Conservation (phyloP, 495 filamentous ascomycete genomes). For the Podospora sp. region DNA sequence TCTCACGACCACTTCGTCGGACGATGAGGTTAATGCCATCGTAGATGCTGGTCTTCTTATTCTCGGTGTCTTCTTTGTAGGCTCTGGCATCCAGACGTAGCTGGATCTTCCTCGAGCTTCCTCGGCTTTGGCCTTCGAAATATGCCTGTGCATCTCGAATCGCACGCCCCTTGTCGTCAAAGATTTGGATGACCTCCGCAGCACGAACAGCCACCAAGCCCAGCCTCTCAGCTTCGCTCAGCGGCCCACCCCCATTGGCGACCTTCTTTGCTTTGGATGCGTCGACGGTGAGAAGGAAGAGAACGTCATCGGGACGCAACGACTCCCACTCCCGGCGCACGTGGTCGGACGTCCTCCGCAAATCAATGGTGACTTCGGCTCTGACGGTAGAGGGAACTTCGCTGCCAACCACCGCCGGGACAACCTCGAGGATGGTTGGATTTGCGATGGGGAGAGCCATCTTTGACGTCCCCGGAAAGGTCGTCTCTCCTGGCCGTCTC, state of each 20-base stretch:
- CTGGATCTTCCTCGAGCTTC: conserved; percentile 67
- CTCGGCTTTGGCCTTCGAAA: conserved; percentile 46
- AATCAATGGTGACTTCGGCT: conserved; percentile 87
- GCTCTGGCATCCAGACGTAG: conserved; percentile 78
- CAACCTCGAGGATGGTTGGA: conserved; percentile 85
- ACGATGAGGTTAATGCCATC: conserved; percentile 85
- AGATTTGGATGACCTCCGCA: conserved; percentile 83
- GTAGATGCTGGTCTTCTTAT: conserved; percentile 72
- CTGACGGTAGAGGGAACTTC: conserved; percentile 81
- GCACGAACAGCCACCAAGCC: conserved; percentile 74
- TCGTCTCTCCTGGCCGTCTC: conserved; percentile 62
- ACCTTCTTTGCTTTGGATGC: conserved; percentile 54
- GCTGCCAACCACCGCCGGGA: conserved; percentile 82
- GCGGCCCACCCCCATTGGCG: conserved; percentile 55
- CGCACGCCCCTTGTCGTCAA: conserved; percentile 82
- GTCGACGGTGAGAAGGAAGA: conserved; percentile 82
- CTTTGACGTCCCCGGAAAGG: conserved; percentile 82
- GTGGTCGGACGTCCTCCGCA: conserved; percentile 72
- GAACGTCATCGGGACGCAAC: conserved; percentile 82
- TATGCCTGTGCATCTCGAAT: conserved; percentile 61
- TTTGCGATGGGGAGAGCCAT: conserved; percentile 89
- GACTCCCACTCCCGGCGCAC: conserved; percentile 89
- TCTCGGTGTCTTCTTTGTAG: conserved; percentile 80
- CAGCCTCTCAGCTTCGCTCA: conserved; percentile 57
- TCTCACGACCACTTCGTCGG: conserved; percentile 83